These are phyloP conservation scores for Ilyonectria destructans DNA, from an alignment of 2,329 filamentous ascomycete species.

Conservation along the genomic window DNA sequence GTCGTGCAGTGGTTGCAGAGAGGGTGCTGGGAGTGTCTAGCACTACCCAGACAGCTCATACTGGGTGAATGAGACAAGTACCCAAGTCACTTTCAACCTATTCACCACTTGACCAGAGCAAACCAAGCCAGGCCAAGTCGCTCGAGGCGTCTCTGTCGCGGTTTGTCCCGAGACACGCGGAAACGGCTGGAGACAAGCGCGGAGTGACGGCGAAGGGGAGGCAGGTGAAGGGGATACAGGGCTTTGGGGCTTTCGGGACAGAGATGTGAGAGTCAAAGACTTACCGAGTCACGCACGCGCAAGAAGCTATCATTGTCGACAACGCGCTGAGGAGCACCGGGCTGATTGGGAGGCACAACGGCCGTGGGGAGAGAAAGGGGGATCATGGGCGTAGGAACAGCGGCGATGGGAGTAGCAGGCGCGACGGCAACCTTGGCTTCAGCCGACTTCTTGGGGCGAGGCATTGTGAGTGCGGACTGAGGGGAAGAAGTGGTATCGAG, in stretches of 20 bases:
- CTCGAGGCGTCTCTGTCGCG: background rate
- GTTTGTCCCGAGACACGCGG: background rate
- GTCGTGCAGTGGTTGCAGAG: background rate
- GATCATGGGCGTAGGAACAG: constrained; percentile 59
- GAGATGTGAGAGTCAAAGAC: constrained; percentile 53
- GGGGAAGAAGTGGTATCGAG: constrained; percentile 4
- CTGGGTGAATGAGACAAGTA: background rate
- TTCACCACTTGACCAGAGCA: background rate
- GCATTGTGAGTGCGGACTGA: constrained; percentile 53
- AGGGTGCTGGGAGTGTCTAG: constrained; percentile 11
- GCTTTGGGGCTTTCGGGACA: background rate
- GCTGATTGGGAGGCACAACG: constrained; percentile 39
- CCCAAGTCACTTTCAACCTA: background rate
- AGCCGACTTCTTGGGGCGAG: constrained; percentile 64
- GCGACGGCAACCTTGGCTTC: constrained; percentile 55
- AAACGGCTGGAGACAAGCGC: background rate
- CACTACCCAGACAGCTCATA: background rate
- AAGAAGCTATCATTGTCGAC: constrained; percentile 85
- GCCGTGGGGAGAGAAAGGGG: constrained; percentile 52
- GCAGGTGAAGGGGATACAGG: constrained; percentile 3
- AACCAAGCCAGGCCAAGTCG: background rate
- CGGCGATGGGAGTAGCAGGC: constrained; percentile 47
- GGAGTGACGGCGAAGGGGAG: background rate
- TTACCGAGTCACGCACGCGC: constrained; percentile 86
- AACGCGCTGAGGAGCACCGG: constrained; percentile 52